Base-by-base conservation (phyloP, 192 early-diverging fungal genomes). In the Dissophora globulifera region DNA sequence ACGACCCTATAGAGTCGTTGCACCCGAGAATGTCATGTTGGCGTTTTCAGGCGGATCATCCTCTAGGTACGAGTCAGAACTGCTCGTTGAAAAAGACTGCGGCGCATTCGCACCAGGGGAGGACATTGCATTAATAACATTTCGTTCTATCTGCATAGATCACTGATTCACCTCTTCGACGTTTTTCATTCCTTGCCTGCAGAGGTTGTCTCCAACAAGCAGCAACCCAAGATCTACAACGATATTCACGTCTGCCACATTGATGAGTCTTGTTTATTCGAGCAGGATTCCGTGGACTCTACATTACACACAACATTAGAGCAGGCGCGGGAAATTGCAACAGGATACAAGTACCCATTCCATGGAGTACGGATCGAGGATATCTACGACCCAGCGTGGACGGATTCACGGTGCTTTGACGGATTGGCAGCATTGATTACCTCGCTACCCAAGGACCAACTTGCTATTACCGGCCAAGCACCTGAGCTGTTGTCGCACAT, bases 1-100 rank as follows among this genome's bases (percentile, higher is more conserved):
- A 8, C 69, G 79, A 31, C 70, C 80, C 22, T 66, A 78, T 45
- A 45, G 67, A 38, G 64, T 67, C 13, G 41, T 45, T 29, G 70
- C n/a, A 19, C 79, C 62, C 8, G 86, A 78, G 45, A 91, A 89
- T 45, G 86, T 88, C 12, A 74, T 95, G 74, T 66, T 96, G 16
- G 96, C 95, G 11, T 83, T 93, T 29, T 97, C 96, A 3, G 96
- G 95, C 30, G 96, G 96, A 0, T 72, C 89, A 4, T 87, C 92
- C 7, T 96, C 94, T 11, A 84, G 85, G 92, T 91, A 79, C 30
- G 16, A 42, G n/a, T n/a, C n/a, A n/a, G n/a, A n/a, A n/a, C n/a
- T n/a, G n/a, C n/a, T n/a, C n/a, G n/a, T n/a, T n/a, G n/a, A n/a
- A n/a, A n/a, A n/a, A n/a, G n/a, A n/a, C n/a, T n/a, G n/a, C n/a